phyloP scores from a whole-genome alignment of 169 alveolate genomes.

The Plasmodium gonderi region DNA sequence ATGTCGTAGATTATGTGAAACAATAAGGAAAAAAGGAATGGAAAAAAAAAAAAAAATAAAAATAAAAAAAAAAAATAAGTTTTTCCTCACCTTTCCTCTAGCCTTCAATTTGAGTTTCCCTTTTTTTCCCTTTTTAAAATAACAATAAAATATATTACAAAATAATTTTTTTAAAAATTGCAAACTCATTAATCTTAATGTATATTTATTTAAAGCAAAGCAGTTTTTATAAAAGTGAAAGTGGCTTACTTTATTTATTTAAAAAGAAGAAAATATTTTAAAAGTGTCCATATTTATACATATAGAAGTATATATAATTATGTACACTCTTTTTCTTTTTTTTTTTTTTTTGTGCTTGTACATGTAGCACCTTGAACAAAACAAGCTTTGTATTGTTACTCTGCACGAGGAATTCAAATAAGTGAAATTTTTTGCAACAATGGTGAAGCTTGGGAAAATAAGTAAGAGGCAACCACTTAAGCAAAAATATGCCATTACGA shows the following conservation, averaged over 20 bases:
- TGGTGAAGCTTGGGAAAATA: conserved; percentile 46
- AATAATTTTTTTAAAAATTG: neutral
- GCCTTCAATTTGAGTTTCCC: neutral
- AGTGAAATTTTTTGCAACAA: neutral
- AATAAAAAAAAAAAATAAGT: neutral
- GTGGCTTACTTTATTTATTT: neutral
- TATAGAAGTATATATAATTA: neutral
- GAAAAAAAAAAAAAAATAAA: neutral
- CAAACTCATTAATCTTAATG: neutral
- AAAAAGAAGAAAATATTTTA: neutral
- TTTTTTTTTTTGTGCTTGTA: neutral
- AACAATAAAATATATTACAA: neutral
- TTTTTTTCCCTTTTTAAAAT: neutral
- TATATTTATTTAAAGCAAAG: too few species aligned
- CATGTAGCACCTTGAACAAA: too few species aligned
- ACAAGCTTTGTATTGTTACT: too few species aligned
- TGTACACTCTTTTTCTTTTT: neutral
- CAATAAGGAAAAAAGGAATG: neutral
- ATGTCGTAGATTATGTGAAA: neutral
- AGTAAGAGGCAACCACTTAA: conserved; percentile 61
- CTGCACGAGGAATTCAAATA: too few species aligned
- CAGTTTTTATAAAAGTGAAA: neutral
- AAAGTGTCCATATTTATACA: neutral
- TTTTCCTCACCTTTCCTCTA: neutral
- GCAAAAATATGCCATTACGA: conserved; percentile 56